Evolutionary conservation across 2,329 filamentous ascomycete genomes (phyloP), one percentile per base, ranked within the genome.

Genomic region (Aspergillus japonicus): DNA sequence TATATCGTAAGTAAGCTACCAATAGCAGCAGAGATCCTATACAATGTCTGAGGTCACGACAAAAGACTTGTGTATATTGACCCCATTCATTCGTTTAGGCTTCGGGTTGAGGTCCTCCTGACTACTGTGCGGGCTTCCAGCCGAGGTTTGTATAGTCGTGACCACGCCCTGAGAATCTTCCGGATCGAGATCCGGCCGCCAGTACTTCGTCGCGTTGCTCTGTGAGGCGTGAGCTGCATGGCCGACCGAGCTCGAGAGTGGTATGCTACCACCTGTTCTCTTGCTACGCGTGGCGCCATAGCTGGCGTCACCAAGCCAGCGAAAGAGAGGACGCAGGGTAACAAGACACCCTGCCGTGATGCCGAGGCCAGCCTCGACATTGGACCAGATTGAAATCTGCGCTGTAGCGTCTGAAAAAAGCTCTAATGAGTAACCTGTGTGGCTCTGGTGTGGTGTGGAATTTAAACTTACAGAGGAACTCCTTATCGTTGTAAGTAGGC

Each of bases 321-420:
- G 78, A 49, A 83, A 73, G 0, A 84, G 73, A 1, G 82, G 82
- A 2, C 80, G 78, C 2, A 83, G 73, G 1, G 80, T 82, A 6
- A 80, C 80, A 10, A 83, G 74, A 62, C 77, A 80, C 19, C 77
- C 80, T 11, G 81, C 81, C 11, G 74, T 75, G 31, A 81, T 80
- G 7, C 78, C 74, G 4, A 77, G 67, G 19, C 73, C 66, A 33
- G 73, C 72, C 63, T 77, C 75, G 60, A 76, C 67, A 47, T 75
- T 75, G 33, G 74, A 76, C 75, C 74, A 77, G 51, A 81, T 78
- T 24, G 77, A 75, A 53, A 75, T 75, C 31, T 73, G 61, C 54
- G 69, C 54, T 21, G 72, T 75, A 50, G 71, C 71, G 31, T 74
- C 72, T 75, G 47, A 23, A 51, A 35, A 50, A 51, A n/a, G 35